Percentiles rank a stretch among this genome's conserved stretches.
These are phyloP conservation scores for Kalmusia sp. DNA, from an alignment of 2,329 filamentous ascomycete species.

Conservation along the genomic window DNA sequence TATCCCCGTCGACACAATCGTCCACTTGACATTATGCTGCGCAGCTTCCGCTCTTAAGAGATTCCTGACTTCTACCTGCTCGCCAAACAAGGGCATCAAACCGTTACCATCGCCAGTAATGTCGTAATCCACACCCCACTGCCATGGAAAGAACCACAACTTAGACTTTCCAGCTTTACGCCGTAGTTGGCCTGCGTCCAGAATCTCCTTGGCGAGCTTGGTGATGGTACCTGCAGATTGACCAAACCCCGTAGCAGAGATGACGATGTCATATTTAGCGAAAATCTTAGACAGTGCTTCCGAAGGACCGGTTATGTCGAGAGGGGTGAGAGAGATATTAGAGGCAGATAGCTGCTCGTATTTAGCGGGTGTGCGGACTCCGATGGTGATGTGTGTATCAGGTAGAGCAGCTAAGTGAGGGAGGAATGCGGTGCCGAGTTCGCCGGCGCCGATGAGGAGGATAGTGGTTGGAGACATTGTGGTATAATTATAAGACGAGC, in stretches of 20 bases:
- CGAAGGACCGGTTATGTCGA: constrained; percentile 51
- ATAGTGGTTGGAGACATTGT: constrained; percentile 38
- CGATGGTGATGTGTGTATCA: constrained; percentile 56
- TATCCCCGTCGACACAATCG: constrained; percentile 71
- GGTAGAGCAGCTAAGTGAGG: constrained; percentile 58
- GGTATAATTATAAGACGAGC: not conserved
- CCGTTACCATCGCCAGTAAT: constrained; percentile 62
- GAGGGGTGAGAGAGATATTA: constrained; percentile 47
- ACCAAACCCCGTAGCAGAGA: constrained; percentile 68
- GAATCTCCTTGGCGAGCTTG: constrained; percentile 64
- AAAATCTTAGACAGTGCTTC: constrained; percentile 44
- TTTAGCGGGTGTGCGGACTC: constrained; percentile 60
- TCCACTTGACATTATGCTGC: constrained; percentile 59
- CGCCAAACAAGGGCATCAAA: constrained; percentile 71
- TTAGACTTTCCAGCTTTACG: constrained; percentile 6
- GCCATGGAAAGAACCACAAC: constrained; percentile 70
- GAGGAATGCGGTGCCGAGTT: constrained; percentile 67
- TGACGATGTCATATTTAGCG: constrained; percentile 59
- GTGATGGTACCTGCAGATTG: constrained; percentile 62
- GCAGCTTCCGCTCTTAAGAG: constrained; percentile 31
- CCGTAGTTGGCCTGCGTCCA: constrained; percentile 57
- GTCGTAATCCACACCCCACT: constrained; percentile 78
- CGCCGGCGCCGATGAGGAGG: constrained; percentile 71
- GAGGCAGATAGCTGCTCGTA: constrained; percentile 34
- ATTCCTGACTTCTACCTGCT: constrained; percentile 60